Evolutionary conservation across 2,329 filamentous ascomycete genomes (phyloP).

Genomic region (Westerdykella sp.): DNA sequence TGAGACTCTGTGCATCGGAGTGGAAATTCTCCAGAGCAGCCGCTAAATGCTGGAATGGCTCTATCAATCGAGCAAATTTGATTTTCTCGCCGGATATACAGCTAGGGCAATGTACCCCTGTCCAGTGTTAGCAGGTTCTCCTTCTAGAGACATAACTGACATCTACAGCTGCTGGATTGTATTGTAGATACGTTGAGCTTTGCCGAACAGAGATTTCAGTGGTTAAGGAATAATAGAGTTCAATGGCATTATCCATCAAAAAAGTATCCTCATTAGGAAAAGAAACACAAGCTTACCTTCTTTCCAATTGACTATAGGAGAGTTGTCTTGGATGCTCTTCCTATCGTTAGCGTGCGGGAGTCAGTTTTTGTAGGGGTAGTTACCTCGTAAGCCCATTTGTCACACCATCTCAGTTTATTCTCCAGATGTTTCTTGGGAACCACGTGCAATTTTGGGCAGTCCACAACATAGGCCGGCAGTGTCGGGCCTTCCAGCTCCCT

Average conservation of each 20-base stretch:
- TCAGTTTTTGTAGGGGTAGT: not conserved
- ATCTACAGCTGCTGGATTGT: no score
- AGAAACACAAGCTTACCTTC: slow-evolving; percentile 11
- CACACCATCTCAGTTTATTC: slow-evolving; percentile 25
- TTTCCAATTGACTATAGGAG: slow-evolving; percentile 22
- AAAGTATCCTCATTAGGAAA: not conserved
- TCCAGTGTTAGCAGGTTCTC: slow-evolving; percentile 1
- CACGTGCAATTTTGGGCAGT: slow-evolving; percentile 32
- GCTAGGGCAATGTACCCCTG: slow-evolving; percentile 26
- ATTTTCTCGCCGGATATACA: slow-evolving; percentile 27
- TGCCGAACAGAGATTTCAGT: no score
- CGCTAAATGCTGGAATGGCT: slow-evolving; percentile 25
- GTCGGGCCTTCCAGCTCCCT: slow-evolving; percentile 10
- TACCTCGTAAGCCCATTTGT: slow-evolving; percentile 30
- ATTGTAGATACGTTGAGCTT: no score
- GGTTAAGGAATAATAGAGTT: no score
- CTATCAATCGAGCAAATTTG: slow-evolving; percentile 31
- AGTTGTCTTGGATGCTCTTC: slow-evolving; percentile 14
- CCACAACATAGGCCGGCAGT: slow-evolving; percentile 26
- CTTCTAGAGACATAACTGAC: no score
- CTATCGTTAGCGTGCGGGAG: slow-evolving; percentile 2
- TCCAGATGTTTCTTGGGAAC: slow-evolving; percentile 26
- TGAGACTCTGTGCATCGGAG: slow-evolving; percentile 17
- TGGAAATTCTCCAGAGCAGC: slow-evolving; percentile 14
- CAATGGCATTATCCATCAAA: no score